Evolutionary conservation across 2,329 filamentous ascomycete species (phyloP), one percentile per base, ranked within the genome.

Genomic region (Fusarium multiceps): DNA sequence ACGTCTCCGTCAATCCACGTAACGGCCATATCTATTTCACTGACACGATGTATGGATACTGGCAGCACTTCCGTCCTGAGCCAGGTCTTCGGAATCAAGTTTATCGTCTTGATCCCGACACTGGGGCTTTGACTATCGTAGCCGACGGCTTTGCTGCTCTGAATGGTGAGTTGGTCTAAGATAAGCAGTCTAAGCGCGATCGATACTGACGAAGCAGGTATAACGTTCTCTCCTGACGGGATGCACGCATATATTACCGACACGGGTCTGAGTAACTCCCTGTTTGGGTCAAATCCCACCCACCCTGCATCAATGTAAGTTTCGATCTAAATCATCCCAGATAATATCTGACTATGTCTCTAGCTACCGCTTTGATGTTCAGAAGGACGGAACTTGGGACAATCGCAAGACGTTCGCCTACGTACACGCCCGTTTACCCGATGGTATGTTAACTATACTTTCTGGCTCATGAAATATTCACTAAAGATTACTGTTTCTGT

Each of bases 21-120:
- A 88, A 85, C 59, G 82, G 83, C n/a, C 83, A 87, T 27, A 78
- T 90, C n/a, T 91, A 89, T 80, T 90, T 91, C 71, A 90, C 88
- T 3, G 88, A 91, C 61, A 85, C 86, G 0, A 81, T 84, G 10
- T 90, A 90, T 68, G 89, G 87, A 5, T 86, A 82, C 63, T 80
- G 86, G 43, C 88, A 90, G 72, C 81, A 86, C 25, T 89, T 90
- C 70, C 82, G 88, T 0, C 85, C 85, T 0, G 68, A 75, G 8
- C 87, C 87, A 0, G 83, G 83, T 1, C 74, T 89, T 13, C 85
- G 81, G 7, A 86, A 85, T 60, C 88, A 90, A 71, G 86, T 90
- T 1, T 90, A 90, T 74, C 83, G 87, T 4, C 84, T 85, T 47
- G 83, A 87, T 46, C 82, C 83, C 2, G 71, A 65, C 1, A 88